Percentiles rank a stretch among this genome's conserved stretches.
Evolutionary conservation across 495 filamentous ascomycete genomes (phyloP).

Genomic region (Aspergillus avenaceus): DNA sequence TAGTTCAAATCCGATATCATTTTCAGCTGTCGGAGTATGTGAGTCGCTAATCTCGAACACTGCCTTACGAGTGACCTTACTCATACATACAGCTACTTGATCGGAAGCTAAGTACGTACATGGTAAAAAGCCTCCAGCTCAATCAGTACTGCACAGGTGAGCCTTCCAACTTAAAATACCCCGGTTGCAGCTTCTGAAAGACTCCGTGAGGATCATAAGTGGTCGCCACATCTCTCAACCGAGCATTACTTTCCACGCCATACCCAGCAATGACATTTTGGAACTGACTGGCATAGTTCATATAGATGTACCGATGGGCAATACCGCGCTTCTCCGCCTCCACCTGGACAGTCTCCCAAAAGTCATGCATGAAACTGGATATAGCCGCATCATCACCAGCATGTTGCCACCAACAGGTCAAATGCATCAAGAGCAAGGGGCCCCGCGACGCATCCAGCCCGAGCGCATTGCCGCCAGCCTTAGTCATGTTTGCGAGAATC

Average conservation of each 20-base stretch:
- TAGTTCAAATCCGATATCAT: too few relatives aligned
- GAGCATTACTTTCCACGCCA: slow-evolving; percentile 25
- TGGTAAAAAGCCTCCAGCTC: too few relatives aligned
- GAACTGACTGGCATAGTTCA: slow-evolving; percentile 44
- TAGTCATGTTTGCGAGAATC: slow-evolving; percentile 34
- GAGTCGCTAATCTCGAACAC: too few relatives aligned
- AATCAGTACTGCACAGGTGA: too few relatives aligned
- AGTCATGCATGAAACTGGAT: slow-evolving; percentile 16
- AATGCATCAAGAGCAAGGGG: slow-evolving; percentile 34
- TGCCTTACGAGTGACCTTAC: too few relatives aligned
- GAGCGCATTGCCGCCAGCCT: slow-evolving; percentile 49
- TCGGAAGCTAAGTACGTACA: too few relatives aligned
- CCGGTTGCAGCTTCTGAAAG: slow-evolving; percentile 36
- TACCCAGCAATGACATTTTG: slow-evolving; percentile 39
- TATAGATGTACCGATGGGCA: slow-evolving; percentile 53
- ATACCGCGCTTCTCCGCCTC: slow-evolving; percentile 38
- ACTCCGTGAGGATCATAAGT: slow-evolving; percentile 35
- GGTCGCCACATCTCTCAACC: slow-evolving; percentile 27
- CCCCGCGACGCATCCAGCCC: slow-evolving; percentile 39
- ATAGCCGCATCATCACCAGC: slow-evolving; percentile 27
- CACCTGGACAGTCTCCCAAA: slow-evolving; percentile 16
- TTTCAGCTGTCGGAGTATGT: too few relatives aligned
- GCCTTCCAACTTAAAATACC: slow-evolving; percentile 37
- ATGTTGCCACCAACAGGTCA: slow-evolving; percentile 32
- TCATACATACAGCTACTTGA: too few relatives aligned